These are phyloP conservation scores for Phalaenopsis aphrodite DNA, from an alignment of 106 monocot genomes.

Conservation along the genomic window DNA sequence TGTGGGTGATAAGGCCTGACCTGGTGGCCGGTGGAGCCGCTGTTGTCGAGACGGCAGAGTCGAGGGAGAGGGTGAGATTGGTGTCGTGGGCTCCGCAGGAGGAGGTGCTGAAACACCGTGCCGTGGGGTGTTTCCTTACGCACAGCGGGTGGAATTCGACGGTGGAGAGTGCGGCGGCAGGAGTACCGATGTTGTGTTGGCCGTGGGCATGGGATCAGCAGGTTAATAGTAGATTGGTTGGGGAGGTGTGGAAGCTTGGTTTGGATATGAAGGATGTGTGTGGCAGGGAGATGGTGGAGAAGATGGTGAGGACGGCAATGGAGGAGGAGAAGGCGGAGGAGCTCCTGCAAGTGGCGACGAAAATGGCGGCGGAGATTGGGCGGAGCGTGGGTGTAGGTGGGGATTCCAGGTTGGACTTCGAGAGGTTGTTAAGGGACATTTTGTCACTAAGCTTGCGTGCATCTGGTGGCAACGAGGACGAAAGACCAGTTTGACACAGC, in stretches of 20 bases:
- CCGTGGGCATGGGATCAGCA: slow-evolving; percentile 1
- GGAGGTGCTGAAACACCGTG: slow-evolving; percentile 23
- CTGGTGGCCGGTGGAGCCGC: not conserved
- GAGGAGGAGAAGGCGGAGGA: slow-evolving; percentile 16
- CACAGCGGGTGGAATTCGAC: slow-evolving; percentile 34
- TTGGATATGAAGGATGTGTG: slow-evolving; percentile 31
- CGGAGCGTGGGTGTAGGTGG: slow-evolving; percentile 17
- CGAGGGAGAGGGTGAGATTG: not conserved
- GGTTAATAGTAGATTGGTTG: slow-evolving; percentile 24
- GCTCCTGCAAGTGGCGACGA: not conserved
- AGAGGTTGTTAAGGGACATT: slow-evolving; percentile 4
- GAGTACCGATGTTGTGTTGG: not conserved
- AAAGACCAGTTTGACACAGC: no score
- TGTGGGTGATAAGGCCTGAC: slow-evolving; percentile 18
- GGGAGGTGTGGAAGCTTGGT: slow-evolving; percentile 32
- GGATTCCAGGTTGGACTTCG: not conserved
- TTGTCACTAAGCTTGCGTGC: not conserved
- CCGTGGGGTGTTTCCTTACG: slow-evolving; percentile 24
- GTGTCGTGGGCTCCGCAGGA: slow-evolving; percentile 19
- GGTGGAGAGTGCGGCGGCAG: no score
- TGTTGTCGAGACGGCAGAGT: not conserved
- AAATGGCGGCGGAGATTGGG: slow-evolving; percentile 6
- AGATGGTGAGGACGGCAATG: slow-evolving; percentile 21
- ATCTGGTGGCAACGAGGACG: no score
- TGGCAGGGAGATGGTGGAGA: slow-evolving; percentile 12